phyloP scores from a whole-genome alignment of 352 stramenopile genomes.

The Pythium rishiriense region DNA sequence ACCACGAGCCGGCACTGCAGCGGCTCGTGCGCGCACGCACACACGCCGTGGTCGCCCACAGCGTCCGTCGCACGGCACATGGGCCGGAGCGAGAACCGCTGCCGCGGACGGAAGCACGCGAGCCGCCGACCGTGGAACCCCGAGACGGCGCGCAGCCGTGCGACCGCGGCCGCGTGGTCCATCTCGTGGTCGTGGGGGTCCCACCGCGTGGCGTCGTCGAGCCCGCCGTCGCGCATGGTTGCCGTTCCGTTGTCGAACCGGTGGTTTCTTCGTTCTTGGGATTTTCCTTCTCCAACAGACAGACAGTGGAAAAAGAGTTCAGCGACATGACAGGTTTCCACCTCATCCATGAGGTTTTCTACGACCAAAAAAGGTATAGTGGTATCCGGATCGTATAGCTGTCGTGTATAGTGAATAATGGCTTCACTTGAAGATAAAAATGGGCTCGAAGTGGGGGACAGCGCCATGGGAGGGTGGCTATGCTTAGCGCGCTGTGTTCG shows the following conservation, averaged over 20 bases:
- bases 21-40: slow-evolving; percentile 17
- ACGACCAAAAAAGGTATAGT: neutral
- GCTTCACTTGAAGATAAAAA: slow-evolving; percentile 2
- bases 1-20: slow-evolving; percentile 19
- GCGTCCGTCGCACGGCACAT: slow-evolving; percentile 5
- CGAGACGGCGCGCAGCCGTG: slow-evolving; percentile 1
- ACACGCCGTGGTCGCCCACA: slow-evolving; percentile 15
- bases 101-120: slow-evolving; percentile 62
- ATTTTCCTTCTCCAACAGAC: neutral
- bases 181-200: neutral
- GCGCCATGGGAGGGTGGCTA: neutral
- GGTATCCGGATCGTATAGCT: neutral
- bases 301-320: neutral
- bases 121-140: slow-evolving; percentile 47
- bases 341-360: slow-evolving; percentile 2
- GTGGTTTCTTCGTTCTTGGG: neutral
- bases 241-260: neutral
- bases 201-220: too few relatives aligned
- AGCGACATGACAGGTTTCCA: neutral
- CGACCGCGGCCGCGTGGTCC: neutral
- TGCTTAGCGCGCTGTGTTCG: neutral
- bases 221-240: too few relatives aligned
- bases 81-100: slow-evolving; percentile 40
- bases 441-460: neutral
- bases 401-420: neutral